phyloP scores from a whole-genome alignment of 345 rosid genomes.

The Mercurialis annua region DNA sequence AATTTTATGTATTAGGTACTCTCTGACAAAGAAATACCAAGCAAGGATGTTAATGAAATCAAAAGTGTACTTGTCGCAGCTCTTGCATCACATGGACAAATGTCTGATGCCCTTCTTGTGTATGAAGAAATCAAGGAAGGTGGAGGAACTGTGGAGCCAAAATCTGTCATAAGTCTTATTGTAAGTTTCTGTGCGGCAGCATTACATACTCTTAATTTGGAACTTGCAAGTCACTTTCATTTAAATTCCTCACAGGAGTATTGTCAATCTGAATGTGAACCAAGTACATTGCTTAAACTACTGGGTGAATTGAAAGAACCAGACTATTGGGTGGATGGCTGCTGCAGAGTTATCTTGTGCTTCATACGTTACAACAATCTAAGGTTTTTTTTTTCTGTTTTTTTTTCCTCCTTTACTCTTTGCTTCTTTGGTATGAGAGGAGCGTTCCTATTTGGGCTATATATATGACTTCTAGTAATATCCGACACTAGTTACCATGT shows the following conservation, averaged over 20 bases:
- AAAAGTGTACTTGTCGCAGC: constrained; percentile 60
- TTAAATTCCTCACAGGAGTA: constrained; percentile 42
- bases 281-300: constrained; percentile 45
- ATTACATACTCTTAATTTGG: background rate
- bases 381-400: too few relatives aligned
- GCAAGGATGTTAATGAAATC: constrained; percentile 45
- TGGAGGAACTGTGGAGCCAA: constrained; percentile 51
- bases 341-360: constrained; percentile 52
- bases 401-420: constrained; percentile 8
- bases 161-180: constrained; percentile 57
- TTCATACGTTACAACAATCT: constrained; percentile 50
- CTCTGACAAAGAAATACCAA: constrained; percentile 40
- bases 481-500: background rate
- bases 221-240: background rate
- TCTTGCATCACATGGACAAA: constrained; percentile 61
- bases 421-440: background rate
- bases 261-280: constrained; percentile 41
- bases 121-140: constrained; percentile 65
- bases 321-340: constrained; percentile 58
- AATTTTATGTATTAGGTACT: constrained; percentile 45
- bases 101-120: constrained; percentile 56
- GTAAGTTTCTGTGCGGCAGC: constrained; percentile 42
- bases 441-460: background rate
- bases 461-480: background rate
- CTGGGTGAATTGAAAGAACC: constrained; percentile 54